These are phyloP conservation scores for Saccharomycopsis hybrid DNA, from an alignment of 1,139 yeast genomes.

Conservation along the genomic window DNA sequence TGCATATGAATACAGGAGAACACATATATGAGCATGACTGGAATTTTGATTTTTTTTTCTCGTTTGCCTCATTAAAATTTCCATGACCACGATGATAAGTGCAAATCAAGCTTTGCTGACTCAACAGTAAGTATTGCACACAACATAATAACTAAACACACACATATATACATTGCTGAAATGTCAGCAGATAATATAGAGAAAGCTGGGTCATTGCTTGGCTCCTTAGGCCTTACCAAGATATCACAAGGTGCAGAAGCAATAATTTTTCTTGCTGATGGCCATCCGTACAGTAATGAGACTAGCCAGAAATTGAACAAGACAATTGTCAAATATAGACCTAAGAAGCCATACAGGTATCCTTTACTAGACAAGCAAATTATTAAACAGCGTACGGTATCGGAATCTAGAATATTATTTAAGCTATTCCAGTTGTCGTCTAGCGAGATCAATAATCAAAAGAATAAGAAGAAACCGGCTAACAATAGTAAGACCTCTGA, in stretches of 20 bases:
- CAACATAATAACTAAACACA: too few species aligned
- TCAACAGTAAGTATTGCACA: too few species aligned
- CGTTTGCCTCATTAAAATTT: too few species aligned
- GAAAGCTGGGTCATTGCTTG: conserved; percentile 9
- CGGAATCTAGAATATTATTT: conserved; percentile 75
- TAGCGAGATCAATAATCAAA: conserved; percentile 8
- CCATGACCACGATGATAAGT: too few species aligned
- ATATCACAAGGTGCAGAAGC: conserved; percentile 98
- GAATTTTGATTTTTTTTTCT: too few species aligned
- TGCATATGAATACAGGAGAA: neutral
- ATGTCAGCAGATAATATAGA: conserved; percentile 10
- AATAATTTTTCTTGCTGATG: conserved; percentile 55
- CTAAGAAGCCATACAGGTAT: conserved; percentile 84
- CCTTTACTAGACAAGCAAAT: conserved; percentile 70
- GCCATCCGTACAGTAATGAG: conserved; percentile 54
- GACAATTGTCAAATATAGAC: conserved; percentile 77
- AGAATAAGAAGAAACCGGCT: neutral
- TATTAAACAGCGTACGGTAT: conserved; percentile 73
- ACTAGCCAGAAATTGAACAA: conserved; percentile 27
- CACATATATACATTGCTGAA: too few species aligned
- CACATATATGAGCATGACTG: too few species aligned
- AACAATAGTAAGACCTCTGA: too few species aligned
- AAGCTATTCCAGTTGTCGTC: conserved; percentile 37
- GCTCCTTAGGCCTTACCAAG: conserved; percentile 4
- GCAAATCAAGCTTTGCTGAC: too few species aligned